A percentile compares a stretch with the other conserved stretches of the same genome.
These are phyloP conservation scores for Russula compacta DNA, from an alignment of 768 basidiomycete species.

Conservation along the genomic window DNA sequence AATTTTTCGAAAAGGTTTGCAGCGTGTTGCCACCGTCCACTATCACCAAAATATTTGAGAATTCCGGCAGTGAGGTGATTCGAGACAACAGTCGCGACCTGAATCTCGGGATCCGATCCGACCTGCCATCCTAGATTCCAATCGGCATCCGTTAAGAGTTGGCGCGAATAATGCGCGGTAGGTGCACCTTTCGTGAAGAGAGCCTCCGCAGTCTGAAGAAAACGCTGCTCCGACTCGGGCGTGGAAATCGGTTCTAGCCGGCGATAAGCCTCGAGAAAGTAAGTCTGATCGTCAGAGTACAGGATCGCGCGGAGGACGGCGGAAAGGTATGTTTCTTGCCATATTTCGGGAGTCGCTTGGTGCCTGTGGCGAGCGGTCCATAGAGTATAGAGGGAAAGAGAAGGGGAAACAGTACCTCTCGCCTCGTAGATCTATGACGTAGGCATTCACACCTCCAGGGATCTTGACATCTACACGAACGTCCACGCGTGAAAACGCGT, in stretches of 20 bases:
- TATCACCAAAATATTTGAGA: conserved; percentile 94
- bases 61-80: conserved; percentile 94
- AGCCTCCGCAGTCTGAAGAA: conserved; percentile 83
- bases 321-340: conserved; percentile 97
- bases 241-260: conserved; percentile 92
- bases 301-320: conserved; percentile 85
- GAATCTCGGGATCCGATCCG: conserved; percentile 96
- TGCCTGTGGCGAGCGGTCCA: conserved; percentile 41
- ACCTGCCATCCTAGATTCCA: conserved; percentile 81
- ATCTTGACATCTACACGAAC: conserved; percentile 97
- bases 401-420: conserved; percentile 56
- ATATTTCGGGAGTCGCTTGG: conserved; percentile 83
- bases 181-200: conserved; percentile 72
- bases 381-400: neutral
- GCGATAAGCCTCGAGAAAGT: conserved; percentile 86
- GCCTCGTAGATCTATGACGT: conserved; percentile 87
- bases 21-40: conserved; percentile 75
- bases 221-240: conserved; percentile 80
- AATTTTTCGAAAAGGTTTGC: conserved; percentile 94
- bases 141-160: neutral
- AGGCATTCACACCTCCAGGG: conserved; percentile 92
- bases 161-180: neutral
- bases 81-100: conserved; percentile 92
- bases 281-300: conserved; percentile 92
- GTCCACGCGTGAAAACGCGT: conserved; percentile 95